A percentile compares a stretch with the other conserved stretches of the same genome.
phyloP scores from a whole-genome alignment of 805 yeast genomes.

The Nakazawaea populi region DNA sequence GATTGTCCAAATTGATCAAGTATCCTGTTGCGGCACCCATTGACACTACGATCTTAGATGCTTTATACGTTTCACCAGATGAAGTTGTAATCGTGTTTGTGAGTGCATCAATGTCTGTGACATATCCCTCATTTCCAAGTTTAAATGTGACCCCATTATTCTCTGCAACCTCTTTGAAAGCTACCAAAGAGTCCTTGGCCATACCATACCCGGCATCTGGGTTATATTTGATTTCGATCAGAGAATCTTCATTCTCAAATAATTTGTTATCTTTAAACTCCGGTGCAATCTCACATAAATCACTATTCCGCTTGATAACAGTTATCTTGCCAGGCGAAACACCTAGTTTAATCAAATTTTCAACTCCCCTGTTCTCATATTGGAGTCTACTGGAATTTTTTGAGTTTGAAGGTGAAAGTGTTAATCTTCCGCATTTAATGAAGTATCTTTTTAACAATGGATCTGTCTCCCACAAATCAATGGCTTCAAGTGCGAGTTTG shows the following conservation, averaged over 20 bases:
- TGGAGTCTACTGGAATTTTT: constrained; percentile 16
- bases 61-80: constrained; percentile 20
- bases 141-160: constrained; percentile 16
- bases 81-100: constrained; percentile 10
- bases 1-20: constrained; percentile 22
- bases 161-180: constrained; percentile 15
- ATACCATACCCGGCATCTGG: constrained; percentile 25
- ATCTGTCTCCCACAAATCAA: constrained; percentile 22
- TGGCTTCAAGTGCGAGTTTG: constrained; percentile 24
- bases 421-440: constrained; percentile 24
- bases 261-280: constrained; percentile 15
- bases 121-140: constrained; percentile 16
- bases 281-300: constrained; percentile 16
- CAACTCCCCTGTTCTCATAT: constrained; percentile 21
- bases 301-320: constrained; percentile 11
- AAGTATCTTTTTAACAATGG: constrained; percentile 17
- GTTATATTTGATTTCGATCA: constrained; percentile 16
- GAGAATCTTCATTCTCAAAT: constrained; percentile 11
- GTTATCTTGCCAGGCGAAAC: constrained; percentile 19
- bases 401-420: constrained; percentile 21
- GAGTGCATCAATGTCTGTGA: background rate
- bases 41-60: constrained; percentile 26
- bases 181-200: constrained; percentile 20
- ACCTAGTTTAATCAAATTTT: constrained; percentile 18
- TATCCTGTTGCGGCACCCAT: constrained; percentile 33